phyloP scores from a whole-genome alignment of 1,284 basidiomycete species.

The Cutaneotrichosporon sp. region DNA sequence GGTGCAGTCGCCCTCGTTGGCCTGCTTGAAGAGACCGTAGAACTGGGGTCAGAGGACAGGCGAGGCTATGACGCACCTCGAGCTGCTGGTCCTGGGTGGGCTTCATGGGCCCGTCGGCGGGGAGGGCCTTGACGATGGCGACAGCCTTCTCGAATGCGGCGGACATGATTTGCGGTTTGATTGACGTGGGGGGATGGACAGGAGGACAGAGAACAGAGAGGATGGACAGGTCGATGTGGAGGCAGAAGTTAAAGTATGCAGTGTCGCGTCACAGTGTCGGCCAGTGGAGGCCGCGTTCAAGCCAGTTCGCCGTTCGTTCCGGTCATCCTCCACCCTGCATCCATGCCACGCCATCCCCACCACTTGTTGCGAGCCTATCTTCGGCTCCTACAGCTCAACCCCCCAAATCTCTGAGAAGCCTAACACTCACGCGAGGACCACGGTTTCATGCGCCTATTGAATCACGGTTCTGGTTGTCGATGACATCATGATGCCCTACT shows the following conservation, averaged over 20 bases:
- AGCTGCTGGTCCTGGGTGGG: conserved; percentile 72
- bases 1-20: conserved; percentile 59
- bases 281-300: too few species aligned
- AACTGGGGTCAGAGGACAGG: conserved; percentile 59
- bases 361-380: too few species aligned
- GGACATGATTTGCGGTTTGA: conserved; percentile 16
- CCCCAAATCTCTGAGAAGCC: too few species aligned
- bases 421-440: too few species aligned
- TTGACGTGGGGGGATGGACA: not conserved
- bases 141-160: conserved; percentile 64
- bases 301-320: too few species aligned
- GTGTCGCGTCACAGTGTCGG: too few species aligned
- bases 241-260: not conserved
- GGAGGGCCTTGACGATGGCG: conserved; percentile 60
- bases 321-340: too few species aligned
- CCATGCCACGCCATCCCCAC: too few species aligned
- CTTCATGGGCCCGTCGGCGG: conserved; percentile 74
- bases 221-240: not conserved
- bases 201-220: not conserved
- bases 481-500: too few species aligned
- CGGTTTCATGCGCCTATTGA: too few species aligned
- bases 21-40: conserved; percentile 90
- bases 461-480: too few species aligned
- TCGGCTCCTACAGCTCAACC: too few species aligned
- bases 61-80: conserved; percentile 58